Percentiles rank a stretch among this genome's conserved stretches.
Evolutionary conservation across 2,329 filamentous ascomycete genomes (phyloP).

Genomic region (Tolypocladium inflatum): DNA sequence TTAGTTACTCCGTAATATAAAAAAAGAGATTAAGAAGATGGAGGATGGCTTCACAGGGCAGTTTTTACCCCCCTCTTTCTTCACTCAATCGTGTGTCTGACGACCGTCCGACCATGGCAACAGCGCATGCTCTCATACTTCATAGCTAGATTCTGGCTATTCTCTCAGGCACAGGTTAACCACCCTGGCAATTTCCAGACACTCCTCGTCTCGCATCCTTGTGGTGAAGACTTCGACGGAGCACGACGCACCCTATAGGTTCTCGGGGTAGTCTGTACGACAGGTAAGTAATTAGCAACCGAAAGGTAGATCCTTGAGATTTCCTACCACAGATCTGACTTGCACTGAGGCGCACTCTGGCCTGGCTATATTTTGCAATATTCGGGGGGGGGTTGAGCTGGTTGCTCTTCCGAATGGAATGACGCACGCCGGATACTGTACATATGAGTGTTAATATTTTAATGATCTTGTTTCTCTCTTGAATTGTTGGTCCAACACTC

Average conservation of each 20-base stretch:
- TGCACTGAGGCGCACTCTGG: conserved; percentile 6
- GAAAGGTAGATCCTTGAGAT: background rate
- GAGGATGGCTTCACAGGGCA: too few relatives aligned
- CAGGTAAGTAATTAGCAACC: background rate
- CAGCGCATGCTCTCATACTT: too few relatives aligned
- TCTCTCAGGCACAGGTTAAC: conserved; percentile 3
- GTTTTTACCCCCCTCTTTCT: too few relatives aligned
- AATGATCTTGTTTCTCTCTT: background rate
- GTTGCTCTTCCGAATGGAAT: conserved; percentile 32
- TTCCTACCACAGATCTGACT: background rate
- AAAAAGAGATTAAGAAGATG: too few relatives aligned
- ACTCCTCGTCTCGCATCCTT: conserved; percentile 38
- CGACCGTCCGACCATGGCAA: background rate
- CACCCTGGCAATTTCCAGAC: conserved; percentile 13
- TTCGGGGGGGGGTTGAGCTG: conserved; percentile 1
- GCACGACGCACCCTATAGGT: conserved; percentile 31
- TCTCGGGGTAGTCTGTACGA: conserved; percentile 27
- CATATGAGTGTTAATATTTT: too few relatives aligned
- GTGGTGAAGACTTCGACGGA: conserved; percentile 36
- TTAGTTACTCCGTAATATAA: too few relatives aligned
- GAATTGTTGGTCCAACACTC: conserved; percentile 11
- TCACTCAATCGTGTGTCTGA: too few relatives aligned
- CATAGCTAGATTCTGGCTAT: background rate
- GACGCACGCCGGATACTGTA: conserved; percentile 40
- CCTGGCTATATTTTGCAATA: conserved; percentile 3